Percentiles rank a stretch among this genome's conserved stretches.
Conservation (phyloP, 2,329 filamentous ascomycete species). For the Cladosporium sp. region DNA sequence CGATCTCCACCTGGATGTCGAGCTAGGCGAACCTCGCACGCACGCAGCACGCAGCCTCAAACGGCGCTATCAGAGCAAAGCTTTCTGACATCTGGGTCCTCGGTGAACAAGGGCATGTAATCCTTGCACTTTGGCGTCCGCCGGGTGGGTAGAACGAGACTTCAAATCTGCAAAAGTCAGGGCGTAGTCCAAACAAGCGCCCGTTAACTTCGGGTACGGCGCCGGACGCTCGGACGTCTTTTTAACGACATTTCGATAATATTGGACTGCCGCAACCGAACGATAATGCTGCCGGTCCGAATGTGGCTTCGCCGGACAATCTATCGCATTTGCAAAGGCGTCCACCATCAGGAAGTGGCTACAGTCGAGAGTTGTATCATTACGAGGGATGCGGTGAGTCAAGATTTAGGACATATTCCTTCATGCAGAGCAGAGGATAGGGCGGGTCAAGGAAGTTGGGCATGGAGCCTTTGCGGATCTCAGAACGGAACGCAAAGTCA, state of each 20-base stretch:
- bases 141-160: conserved; percentile 10
- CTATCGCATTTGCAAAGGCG: background rate
- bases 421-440: background rate
- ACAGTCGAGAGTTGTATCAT: background rate
- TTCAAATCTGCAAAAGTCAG: conserved; percentile 10
- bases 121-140: conserved; percentile 9
- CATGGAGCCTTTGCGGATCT: conserved; percentile 6
- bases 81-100: conserved; percentile 7
- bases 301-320: background rate
- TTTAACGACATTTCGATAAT: conserved; percentile 8
- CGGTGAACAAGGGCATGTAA: conserved; percentile 5
- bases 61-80: conserved; percentile 9
- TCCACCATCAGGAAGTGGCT: background rate
- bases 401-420: background rate
- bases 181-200: conserved; percentile 8
- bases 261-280: conserved; percentile 2
- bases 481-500: conserved; percentile 3
- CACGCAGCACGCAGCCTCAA: background rate
- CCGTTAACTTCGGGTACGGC: conserved; percentile 5
- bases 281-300: background rate
- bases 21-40: conserved; percentile 10
- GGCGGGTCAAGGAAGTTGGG: conserved; percentile 8
- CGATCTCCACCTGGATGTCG: conserved; percentile 9
- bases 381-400: background rate
- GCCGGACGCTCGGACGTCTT: conserved; percentile 3